Percentiles rank a stretch among this genome's conserved stretches.
These are phyloP conservation scores for Quercus ilex DNA, from an alignment of 306 rosid species.

Conservation along the genomic window DNA sequence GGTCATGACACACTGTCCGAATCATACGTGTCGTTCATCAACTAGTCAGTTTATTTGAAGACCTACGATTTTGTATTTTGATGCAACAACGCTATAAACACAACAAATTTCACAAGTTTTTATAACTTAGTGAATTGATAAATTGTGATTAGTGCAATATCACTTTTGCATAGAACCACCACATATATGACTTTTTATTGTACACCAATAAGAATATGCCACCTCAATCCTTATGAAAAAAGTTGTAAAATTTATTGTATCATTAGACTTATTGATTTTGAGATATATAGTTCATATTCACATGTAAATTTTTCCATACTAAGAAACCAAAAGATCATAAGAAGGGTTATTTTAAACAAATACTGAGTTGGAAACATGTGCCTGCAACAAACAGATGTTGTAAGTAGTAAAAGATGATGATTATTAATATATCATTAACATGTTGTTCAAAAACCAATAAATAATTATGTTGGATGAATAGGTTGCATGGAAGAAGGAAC, in stretches of 20 bases:
- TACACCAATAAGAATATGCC: no score
- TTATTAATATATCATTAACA: slow-evolving; percentile 73
- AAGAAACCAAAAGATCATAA: slow-evolving; percentile 11
- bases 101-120: no score
- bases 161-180: no score
- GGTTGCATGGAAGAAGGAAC: slow-evolving; percentile 62
- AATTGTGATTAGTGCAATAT: no score
- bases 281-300: background rate
- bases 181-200: no score
- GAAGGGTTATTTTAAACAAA: slow-evolving; percentile 5
- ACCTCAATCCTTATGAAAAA: no score
- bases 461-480: slow-evolving; percentile 47
- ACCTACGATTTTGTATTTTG: slow-evolving; percentile 15
- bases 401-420: slow-evolving; percentile 71
- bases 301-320: slow-evolving; percentile 17
- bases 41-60: slow-evolving; percentile 20
- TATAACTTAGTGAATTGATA: no score
- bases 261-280: background rate
- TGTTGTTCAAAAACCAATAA: slow-evolving; percentile 62
- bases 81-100: background rate
- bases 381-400: slow-evolving; percentile 51
- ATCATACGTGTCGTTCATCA: slow-evolving; percentile 16
- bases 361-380: slow-evolving; percentile 55
- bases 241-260: no score
- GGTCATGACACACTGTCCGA: slow-evolving; percentile 35